phyloP scores from a whole-genome alignment of 129 eudicot genomes.

The Flaveria robusta region DNA sequence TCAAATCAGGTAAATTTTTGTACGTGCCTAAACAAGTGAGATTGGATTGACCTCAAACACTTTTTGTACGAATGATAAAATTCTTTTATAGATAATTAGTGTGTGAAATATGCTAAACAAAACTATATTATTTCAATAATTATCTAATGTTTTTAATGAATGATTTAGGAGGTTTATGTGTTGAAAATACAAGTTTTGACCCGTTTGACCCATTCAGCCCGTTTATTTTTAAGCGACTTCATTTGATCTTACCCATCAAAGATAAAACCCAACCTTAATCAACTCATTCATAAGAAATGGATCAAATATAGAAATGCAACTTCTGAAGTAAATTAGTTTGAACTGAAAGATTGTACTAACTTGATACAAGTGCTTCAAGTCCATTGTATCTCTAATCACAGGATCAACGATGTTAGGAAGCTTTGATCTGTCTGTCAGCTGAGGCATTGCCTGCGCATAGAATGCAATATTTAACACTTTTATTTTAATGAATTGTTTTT shows the following conservation, averaged over 20 bases:
- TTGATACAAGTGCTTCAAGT: constrained; percentile 89
- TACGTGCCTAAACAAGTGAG: too few relatives aligned
- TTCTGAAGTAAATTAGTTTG: not conserved
- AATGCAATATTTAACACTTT: too few relatives aligned
- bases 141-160: not conserved
- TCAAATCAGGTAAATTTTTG: not conserved
- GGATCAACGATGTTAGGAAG: constrained; percentile 87
- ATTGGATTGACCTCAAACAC: not conserved
- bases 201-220: not conserved
- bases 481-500: too few relatives aligned
- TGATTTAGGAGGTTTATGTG: constrained; percentile 5
- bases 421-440: constrained; percentile 78
- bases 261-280: not conserved
- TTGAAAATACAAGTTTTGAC: not conserved
- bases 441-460: constrained; percentile 99
- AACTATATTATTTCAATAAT: not conserved
- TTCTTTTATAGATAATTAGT: not conserved
- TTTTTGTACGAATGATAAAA: not conserved
- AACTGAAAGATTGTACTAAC: constrained; percentile 42
- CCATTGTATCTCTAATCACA: constrained; percentile 70
- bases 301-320: not conserved
- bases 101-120: not conserved
- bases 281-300: not conserved
- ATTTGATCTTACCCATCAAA: not conserved
- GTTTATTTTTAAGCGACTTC: not conserved